Conservation (phyloP, 768 basidiomycete species). For the Phlegmacium glaucopus region DNA sequence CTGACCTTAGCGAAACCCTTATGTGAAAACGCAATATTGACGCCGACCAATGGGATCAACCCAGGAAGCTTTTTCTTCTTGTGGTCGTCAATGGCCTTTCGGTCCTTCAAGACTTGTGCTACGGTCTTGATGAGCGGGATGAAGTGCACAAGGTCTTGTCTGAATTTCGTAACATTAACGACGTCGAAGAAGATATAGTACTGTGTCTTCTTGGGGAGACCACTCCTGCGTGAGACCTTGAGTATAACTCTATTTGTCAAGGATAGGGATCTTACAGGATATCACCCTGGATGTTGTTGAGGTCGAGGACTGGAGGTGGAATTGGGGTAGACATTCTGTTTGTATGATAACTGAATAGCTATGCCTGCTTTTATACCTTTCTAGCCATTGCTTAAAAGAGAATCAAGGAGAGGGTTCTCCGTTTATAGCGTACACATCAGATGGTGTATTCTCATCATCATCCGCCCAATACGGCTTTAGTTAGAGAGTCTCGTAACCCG, state of each 20-base stretch:
- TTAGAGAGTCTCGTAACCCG: too few relatives aligned
- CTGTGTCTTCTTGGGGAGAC: constrained; percentile 54
- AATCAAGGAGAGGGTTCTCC: too few relatives aligned
- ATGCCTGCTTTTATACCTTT: too few relatives aligned
- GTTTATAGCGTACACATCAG: too few relatives aligned
- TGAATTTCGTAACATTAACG: constrained; percentile 39
- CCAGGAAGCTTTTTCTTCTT: constrained; percentile 31
- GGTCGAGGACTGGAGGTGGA: constrained; percentile 25
- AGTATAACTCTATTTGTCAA: neutral
- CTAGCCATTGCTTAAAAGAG: too few relatives aligned
- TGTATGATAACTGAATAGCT: too few relatives aligned
- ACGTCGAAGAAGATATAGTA: constrained; percentile 53
- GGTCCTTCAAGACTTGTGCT: constrained; percentile 38
- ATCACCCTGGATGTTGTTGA: constrained; percentile 46
- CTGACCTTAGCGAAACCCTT: constrained; percentile 39
- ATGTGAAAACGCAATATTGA: constrained; percentile 55
- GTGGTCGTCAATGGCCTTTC: constrained; percentile 35
- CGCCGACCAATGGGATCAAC: constrained; percentile 36
- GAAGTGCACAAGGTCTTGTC: constrained; percentile 36
- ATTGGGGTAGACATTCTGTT: constrained; percentile 5
- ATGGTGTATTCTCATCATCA: too few relatives aligned
- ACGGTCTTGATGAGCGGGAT: constrained; percentile 45
- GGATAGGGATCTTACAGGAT: constrained; percentile 33
- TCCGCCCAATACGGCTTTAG: too few relatives aligned
- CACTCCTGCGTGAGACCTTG: constrained; percentile 32